Evolutionary conservation across 768 basidiomycete genomes (phyloP), one percentile per base, ranked within the genome.

Genomic region (Amanita pseudoporphyria): DNA sequence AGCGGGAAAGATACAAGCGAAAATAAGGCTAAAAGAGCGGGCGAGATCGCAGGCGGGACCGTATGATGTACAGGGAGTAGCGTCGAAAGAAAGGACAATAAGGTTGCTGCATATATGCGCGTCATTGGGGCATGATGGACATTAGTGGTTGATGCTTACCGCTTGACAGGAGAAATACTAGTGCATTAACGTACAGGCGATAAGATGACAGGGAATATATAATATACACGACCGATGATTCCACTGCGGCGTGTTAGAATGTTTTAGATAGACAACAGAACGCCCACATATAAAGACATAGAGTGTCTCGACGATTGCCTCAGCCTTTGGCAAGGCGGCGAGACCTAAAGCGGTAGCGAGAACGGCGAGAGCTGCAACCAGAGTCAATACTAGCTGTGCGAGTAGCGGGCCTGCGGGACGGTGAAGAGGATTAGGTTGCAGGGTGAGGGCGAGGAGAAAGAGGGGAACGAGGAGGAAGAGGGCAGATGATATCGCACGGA

Each of bases 21-120:
- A 50, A 55, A 64, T 19, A 52, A 48, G 14, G 61, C 50, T 48
- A 57, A 60, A n/a, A 62, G 45, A 14, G 55, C 45, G 5, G 57
- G 48, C 16, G 61, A 52, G 53, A 64, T 49, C 45, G 47, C 53
- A 12, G 36, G 45, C 33, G 57, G 57, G 16, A 52, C 36, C 40
- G 45, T n/a, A 40, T 51, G 41, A 47, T 49, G 47, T 33, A 56
- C 50, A 49, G 51, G 47, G 51, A 52, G 55, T 32, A 56, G 45
- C 40, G 58, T 52, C n/a, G 53, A 52, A 49, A 62, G 41, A 44
- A 62, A 40, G 6, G 52, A 39, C 14, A 52, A 35, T 16, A 52
- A 28, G 54, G 63, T 59, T 52, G 62, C 61, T 49, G 31, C 24
- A 42, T 62, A 58, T 61, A 62, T 62, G 60, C 61, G 60, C 55